Percentiles rank a stretch among this genome's conserved stretches.
These are phyloP conservation scores for Phytophthora brassicae DNA, from an alignment of 352 stramenopile species.

Conservation along the genomic window DNA sequence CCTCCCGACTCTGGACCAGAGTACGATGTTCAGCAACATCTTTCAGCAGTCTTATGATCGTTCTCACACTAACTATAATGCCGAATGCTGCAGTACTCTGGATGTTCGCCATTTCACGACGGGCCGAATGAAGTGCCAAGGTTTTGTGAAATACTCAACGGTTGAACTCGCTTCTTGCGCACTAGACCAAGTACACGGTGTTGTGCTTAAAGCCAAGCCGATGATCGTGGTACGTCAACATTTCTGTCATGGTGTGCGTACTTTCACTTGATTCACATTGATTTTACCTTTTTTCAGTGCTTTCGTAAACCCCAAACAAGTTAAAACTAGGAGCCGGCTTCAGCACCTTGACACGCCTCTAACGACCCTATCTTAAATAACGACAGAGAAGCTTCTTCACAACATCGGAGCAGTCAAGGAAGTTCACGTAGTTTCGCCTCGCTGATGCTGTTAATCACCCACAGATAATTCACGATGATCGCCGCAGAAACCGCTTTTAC, in stretches of 20 bases:
- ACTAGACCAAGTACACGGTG: constrained; percentile 64
- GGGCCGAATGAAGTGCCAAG: constrained; percentile 86
- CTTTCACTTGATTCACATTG: constrained; percentile 32
- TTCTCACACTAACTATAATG: not conserved
- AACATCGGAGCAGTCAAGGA: constrained; percentile 10
- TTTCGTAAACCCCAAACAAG: constrained; percentile 33
- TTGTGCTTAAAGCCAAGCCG: constrained; percentile 76
- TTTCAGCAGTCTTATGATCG: not conserved
- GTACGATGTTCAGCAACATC: constrained; percentile 31
- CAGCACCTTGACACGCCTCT: constrained; percentile 5
- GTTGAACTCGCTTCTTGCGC: constrained; percentile 48
- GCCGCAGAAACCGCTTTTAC: constrained; percentile 40
- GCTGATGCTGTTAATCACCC: constrained; percentile 87
- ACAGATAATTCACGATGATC: constrained; percentile 82
- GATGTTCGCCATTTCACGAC: constrained; percentile 73
- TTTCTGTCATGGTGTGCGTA: not conserved
- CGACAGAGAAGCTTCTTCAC: constrained; percentile 11
- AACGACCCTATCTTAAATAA: constrained; percentile 27
- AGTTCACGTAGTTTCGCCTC: constrained; percentile 63
- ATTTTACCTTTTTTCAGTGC: constrained; percentile 30
- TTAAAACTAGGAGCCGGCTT: constrained; percentile 14
- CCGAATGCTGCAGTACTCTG: constrained; percentile 33
- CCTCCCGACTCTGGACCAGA: constrained; percentile 18
- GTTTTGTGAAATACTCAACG: constrained; percentile 74
- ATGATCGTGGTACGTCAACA: constrained; percentile 73